Conservation (phyloP, 2,329 filamentous ascomycete genomes). For the Claviceps sp. region DNA sequence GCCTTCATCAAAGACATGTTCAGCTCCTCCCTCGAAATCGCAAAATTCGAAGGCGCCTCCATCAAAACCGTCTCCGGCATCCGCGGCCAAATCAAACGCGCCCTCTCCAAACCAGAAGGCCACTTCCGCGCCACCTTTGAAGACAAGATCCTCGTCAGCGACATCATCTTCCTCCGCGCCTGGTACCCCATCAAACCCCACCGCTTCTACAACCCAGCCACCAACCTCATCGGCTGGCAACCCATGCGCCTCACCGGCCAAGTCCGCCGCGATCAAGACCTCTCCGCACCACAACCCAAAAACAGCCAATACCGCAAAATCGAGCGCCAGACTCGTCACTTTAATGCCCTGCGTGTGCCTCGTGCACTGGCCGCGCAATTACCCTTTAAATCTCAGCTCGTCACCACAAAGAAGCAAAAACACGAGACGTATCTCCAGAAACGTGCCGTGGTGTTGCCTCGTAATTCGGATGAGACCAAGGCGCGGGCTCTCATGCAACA, state of each 20-base stretch:
- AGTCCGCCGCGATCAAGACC: slow-evolving; percentile 62
- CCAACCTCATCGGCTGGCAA: slow-evolving; percentile 84
- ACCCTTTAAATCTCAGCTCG: slow-evolving; percentile 86
- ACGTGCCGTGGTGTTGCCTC: slow-evolving; percentile 72
- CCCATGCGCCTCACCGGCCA: slow-evolving; percentile 90
- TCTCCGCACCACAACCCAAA: slow-evolving; percentile 65
- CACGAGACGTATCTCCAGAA: slow-evolving; percentile 87
- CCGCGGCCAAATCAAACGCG: slow-evolving; percentile 92
- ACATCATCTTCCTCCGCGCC: slow-evolving; percentile 89
- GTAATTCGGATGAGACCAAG: slow-evolving; percentile 75
- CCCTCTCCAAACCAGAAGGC: slow-evolving; percentile 83
- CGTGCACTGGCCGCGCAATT: slow-evolving; percentile 68
- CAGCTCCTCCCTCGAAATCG: slow-evolving; percentile 79
- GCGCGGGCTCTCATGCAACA: slow-evolving; percentile 85
- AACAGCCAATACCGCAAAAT: slow-evolving; percentile 73
- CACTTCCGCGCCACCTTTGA: slow-evolving; percentile 96
- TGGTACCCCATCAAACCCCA: slow-evolving; percentile 96
- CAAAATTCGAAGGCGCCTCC: slow-evolving; percentile 92
- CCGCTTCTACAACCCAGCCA: slow-evolving; percentile 93
- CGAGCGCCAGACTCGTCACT: slow-evolving; percentile 55
- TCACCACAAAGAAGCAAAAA: slow-evolving; percentile 65
- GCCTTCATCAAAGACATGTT: slow-evolving; percentile 99
- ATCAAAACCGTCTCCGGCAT: slow-evolving; percentile 95
- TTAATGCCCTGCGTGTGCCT: slow-evolving; percentile 68
- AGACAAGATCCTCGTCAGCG: slow-evolving; percentile 93